These are phyloP conservation scores for Proliferodiscus dingleyae DNA, from an alignment of 2,329 filamentous ascomycete species.

Conservation along the genomic window DNA sequence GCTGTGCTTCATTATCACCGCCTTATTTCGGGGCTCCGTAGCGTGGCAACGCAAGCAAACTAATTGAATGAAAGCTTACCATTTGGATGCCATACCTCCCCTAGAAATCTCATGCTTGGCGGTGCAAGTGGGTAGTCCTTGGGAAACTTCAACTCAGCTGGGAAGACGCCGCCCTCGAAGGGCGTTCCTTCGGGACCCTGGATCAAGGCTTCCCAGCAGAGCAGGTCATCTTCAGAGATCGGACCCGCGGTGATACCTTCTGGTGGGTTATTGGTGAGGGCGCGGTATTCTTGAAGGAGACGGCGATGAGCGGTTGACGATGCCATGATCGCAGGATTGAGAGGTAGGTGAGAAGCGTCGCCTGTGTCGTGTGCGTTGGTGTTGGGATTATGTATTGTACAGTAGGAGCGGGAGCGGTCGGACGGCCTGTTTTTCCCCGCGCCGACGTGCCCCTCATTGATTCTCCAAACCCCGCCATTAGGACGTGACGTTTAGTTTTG, in stretches of 20 bases:
- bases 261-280: constrained; percentile 89
- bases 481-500: too few species aligned
- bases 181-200: constrained; percentile 93
- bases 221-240: constrained; percentile 88
- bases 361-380: not conserved
- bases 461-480: too few species aligned
- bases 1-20: too few species aligned
- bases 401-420: too few species aligned
- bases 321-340: constrained; percentile 40
- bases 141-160: constrained; percentile 90
- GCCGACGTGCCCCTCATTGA: too few species aligned
- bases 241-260: constrained; percentile 96
- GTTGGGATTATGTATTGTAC: not conserved
- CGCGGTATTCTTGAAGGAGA: constrained; percentile 93
- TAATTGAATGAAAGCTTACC: constrained; percentile 46
- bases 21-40: too few species aligned
- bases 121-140: constrained; percentile 96
- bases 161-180: constrained; percentile 93
- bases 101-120: constrained; percentile 92
- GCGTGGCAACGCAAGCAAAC: constrained; percentile 1
- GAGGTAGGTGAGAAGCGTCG: not conserved
- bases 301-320: constrained; percentile 66
- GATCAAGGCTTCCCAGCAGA: constrained; percentile 94
- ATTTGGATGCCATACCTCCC: constrained; percentile 95
- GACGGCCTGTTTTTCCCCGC: too few species aligned